A percentile compares a stretch with the other conserved stretches of the same genome.
These are phyloP conservation scores for Lipomyces spencermartinsiae DNA, from an alignment of 805 yeast genomes.

Conservation along the genomic window DNA sequence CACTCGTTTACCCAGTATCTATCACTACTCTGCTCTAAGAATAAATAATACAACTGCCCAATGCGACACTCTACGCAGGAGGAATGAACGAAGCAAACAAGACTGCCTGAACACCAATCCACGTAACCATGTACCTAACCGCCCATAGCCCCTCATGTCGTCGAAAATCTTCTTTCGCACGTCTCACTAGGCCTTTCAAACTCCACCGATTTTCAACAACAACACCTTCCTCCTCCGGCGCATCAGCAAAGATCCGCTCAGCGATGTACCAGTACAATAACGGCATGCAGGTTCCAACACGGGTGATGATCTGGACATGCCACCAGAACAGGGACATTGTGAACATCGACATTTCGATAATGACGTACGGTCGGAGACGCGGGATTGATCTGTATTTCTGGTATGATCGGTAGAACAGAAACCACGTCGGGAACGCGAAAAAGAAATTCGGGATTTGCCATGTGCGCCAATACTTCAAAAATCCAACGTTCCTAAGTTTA, in stretches of 20 bases:
- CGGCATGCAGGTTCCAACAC: conserved; percentile 81
- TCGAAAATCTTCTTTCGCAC: conserved; percentile 31
- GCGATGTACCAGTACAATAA: conserved; percentile 75
- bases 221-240: conserved; percentile 22
- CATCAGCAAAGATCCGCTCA: conserved; percentile 42
- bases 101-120: conserved; percentile 73
- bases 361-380: conserved; percentile 47
- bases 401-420: conserved; percentile 48
- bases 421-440: conserved; percentile 72
- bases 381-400: conserved; percentile 37
- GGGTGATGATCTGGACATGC: conserved; percentile 85
- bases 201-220: conserved; percentile 8
- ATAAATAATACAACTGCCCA: not conserved
- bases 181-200: not conserved
- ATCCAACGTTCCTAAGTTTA: conserved; percentile 59
- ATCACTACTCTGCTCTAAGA: not conserved
- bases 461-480: conserved; percentile 79
- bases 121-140: conserved; percentile 59
- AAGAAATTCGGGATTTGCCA: conserved; percentile 84
- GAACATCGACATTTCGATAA: conserved; percentile 52
- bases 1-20: not conserved
- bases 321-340: conserved; percentile 64
- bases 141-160: conserved; percentile 47
- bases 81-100: conserved; percentile 86
- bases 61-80: conserved; percentile 62